Conservation (phyloP, 768 basidiomycete species). For the Boletus barrowsii region DNA sequence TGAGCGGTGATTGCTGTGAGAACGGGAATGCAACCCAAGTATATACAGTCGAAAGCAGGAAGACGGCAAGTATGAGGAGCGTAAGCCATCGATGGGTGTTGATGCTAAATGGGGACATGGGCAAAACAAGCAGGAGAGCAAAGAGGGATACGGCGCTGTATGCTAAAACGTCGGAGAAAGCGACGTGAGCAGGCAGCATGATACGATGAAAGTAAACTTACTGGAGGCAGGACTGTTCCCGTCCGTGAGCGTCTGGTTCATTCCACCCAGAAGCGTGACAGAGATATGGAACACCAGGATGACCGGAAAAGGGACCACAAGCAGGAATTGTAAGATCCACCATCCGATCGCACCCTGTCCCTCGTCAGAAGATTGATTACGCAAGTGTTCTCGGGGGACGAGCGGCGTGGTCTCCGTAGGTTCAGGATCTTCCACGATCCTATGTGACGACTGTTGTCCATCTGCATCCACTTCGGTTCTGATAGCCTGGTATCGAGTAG, state of each 20-base stretch:
- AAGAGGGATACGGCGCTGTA: conserved; percentile 47
- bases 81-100: conserved; percentile 43
- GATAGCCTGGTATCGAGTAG: conserved; percentile 28
- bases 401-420: conserved; percentile 60
- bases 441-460: conserved; percentile 11
- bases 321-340: conserved; percentile 61
- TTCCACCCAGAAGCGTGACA: conserved; percentile 43
- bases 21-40: conserved; percentile 58
- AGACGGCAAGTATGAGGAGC: conserved; percentile 36
- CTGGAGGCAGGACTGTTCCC: conserved; percentile 50
- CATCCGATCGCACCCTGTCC: conserved; percentile 32
- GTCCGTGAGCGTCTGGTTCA: conserved; percentile 60
- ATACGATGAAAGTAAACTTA: conserved; percentile 31
- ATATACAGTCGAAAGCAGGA: conserved; percentile 44
- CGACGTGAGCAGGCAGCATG: neutral
- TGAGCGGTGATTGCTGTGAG: conserved; percentile 56
- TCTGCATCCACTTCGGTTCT: conserved; percentile 15
- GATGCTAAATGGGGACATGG: conserved; percentile 62
- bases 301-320: conserved; percentile 52
- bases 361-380: conserved; percentile 3
- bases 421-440: conserved; percentile 36
- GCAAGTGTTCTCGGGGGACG: conserved; percentile 33
- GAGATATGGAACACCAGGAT: conserved; percentile 52
- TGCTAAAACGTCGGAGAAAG: conserved; percentile 34
- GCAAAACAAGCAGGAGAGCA: conserved; percentile 51